Percentiles rank a stretch among this genome's conserved stretches.
These are phyloP conservation scores for Chalaropsis thielavioides DNA, from an alignment of 2,329 filamentous ascomycete genomes.

Conservation along the genomic window DNA sequence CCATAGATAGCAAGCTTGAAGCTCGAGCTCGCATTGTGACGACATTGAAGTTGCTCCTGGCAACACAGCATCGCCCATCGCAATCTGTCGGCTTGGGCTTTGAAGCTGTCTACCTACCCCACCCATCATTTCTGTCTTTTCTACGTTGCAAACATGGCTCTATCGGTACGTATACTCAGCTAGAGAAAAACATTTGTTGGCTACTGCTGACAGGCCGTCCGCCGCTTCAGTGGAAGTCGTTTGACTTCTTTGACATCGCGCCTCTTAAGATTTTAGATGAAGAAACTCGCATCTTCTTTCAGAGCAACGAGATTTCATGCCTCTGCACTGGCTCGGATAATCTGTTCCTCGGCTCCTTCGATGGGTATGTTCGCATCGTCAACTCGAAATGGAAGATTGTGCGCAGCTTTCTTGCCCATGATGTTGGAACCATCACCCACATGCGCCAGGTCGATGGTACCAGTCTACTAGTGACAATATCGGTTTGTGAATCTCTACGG, in stretches of 20 bases:
- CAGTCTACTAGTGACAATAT: constrained; percentile 68
- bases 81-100: not conserved
- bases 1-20: not conserved
- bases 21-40: not conserved
- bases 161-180: constrained; percentile 12
- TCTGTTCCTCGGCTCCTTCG: constrained; percentile 72
- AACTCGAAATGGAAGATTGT: constrained; percentile 77
- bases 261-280: constrained; percentile 67
- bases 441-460: constrained; percentile 87
- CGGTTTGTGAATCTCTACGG: constrained; percentile 28
- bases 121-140: not conserved
- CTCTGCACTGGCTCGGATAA: constrained; percentile 78
- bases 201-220: not conserved
- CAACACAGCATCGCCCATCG: not conserved
- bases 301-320: constrained; percentile 68
- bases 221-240: constrained; percentile 74
- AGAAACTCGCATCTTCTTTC: constrained; percentile 64
- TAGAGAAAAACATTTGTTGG: not conserved
- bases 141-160: constrained; percentile 10
- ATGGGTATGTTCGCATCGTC: constrained; percentile 78
- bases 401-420: constrained; percentile 75
- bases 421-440: constrained; percentile 66
- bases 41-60: not conserved
- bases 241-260: constrained; percentile 97
- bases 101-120: not conserved